phyloP scores from a whole-genome alignment of 768 basidiomycete genomes.

The Baorangia bicolor region DNA sequence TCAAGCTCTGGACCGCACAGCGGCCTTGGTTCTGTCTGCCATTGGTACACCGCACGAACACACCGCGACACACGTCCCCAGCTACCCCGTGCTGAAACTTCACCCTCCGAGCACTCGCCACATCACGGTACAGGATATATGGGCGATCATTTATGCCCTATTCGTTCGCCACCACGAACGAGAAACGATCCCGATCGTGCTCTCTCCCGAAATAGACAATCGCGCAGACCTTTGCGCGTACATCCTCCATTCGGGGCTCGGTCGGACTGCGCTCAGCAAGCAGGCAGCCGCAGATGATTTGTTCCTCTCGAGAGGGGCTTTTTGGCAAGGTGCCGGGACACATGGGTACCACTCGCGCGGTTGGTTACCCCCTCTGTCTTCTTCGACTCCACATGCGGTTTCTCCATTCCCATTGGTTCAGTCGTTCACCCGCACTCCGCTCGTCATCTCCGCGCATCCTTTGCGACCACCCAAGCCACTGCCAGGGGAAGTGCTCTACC shows the following conservation, averaged over 20 bases:
- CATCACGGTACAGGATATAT: slow-evolving; percentile 35
- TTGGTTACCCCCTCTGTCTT: slow-evolving; percentile 36
- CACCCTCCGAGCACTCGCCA: not conserved
- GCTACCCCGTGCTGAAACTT: slow-evolving; percentile 21
- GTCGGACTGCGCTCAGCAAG: slow-evolving; percentile 7
- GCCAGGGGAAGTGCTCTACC: slow-evolving; percentile 42
- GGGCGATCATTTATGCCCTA: slow-evolving; percentile 43
- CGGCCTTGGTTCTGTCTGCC: slow-evolving; percentile 13
- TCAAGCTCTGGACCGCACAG: slow-evolving; percentile 7
- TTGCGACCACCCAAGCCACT: slow-evolving; percentile 48
- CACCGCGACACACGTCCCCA: slow-evolving; percentile 18
- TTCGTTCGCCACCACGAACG: slow-evolving; percentile 39
- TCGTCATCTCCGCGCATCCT: slow-evolving; percentile 52
- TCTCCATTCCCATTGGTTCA: slow-evolving; percentile 37
- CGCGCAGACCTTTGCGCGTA: slow-evolving; percentile 35
- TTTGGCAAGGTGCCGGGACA: slow-evolving; percentile 53
- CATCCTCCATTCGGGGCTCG: slow-evolving; percentile 40
- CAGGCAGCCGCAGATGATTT: slow-evolving; percentile 23
- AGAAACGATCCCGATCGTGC: slow-evolving; percentile 41
- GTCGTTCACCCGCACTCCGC: slow-evolving; percentile 44
- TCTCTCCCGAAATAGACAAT: slow-evolving; percentile 32
- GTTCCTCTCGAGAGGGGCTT: slow-evolving; percentile 42
- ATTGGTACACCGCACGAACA: slow-evolving; percentile 22
- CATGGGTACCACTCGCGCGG: slow-evolving; percentile 29
- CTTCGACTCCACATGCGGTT: slow-evolving; percentile 20